phyloP scores from a whole-genome alignment of 2,329 filamentous ascomycete genomes.

The Aspergillaceae sp. region DNA sequence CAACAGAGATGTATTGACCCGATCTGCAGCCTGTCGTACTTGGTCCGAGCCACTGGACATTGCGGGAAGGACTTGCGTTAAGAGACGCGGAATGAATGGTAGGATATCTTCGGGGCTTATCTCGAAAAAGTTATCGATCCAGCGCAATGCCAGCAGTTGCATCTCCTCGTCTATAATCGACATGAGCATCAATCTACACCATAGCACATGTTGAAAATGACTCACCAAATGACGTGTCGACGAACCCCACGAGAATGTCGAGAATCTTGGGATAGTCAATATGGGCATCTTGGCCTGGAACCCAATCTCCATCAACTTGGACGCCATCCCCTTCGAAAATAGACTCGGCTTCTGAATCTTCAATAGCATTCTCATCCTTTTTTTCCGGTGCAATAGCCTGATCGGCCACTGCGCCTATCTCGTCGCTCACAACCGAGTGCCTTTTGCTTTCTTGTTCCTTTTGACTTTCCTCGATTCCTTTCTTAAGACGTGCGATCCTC shows the following conservation, averaged over 20 bases:
- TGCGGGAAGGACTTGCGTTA: slow-evolving; percentile 85
- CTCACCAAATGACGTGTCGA: slow-evolving; percentile 70
- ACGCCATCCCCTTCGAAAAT: slow-evolving; percentile 45
- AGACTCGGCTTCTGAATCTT: slow-evolving; percentile 37
- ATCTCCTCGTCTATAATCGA: slow-evolving; percentile 68
- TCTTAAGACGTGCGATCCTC: slow-evolving; percentile 85
- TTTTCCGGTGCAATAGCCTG: slow-evolving; percentile 29
- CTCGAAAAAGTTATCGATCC: slow-evolving; percentile 94
- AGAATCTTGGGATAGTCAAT: slow-evolving; percentile 88
- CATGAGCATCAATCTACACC: slow-evolving; percentile 9
- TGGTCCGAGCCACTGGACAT: slow-evolving; percentile 87
- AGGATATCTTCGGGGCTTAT: slow-evolving; percentile 96
- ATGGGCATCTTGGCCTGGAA: slow-evolving; percentile 92
- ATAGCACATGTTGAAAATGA: slow-evolving; percentile 16
- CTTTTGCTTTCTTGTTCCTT: slow-evolving; percentile 60
- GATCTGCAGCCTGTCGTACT: slow-evolving; percentile 76
- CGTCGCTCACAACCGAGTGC: slow-evolving; percentile 61
- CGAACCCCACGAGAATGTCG: slow-evolving; percentile 80
- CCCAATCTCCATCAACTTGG: slow-evolving; percentile 82
- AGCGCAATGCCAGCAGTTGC: slow-evolving; percentile 78
- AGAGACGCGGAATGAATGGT: slow-evolving; percentile 82
- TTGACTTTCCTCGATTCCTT: slow-evolving; percentile 78
- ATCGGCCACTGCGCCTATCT: slow-evolving; percentile 50
- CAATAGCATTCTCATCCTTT: slow-evolving; percentile 48
- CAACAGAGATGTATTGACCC: slow-evolving; percentile 85